Evolutionary conservation across 2,329 filamentous ascomycete genomes (phyloP).

Genomic region (Aspergillus japonicus): DNA sequence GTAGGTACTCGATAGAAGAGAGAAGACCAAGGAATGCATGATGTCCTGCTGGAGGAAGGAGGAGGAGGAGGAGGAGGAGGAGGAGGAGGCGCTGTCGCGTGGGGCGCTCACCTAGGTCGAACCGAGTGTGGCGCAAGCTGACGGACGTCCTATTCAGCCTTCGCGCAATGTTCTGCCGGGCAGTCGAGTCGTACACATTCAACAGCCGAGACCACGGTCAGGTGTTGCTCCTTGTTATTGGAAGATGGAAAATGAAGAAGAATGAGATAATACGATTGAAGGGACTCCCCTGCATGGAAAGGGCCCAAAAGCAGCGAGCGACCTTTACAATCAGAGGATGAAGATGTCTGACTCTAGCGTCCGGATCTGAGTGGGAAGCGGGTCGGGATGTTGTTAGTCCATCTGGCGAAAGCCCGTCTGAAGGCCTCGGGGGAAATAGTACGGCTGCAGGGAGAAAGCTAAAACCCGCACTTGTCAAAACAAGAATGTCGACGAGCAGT

Average conservation of each 20-base stretch:
- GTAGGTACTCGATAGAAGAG: neutral
- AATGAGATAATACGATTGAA: slow-evolving; percentile 20
- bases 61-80: neutral
- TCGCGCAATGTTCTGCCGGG: slow-evolving; percentile 25
- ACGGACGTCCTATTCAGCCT: slow-evolving; percentile 42
- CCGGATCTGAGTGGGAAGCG: slow-evolving; percentile 10
- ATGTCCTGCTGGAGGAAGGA: slow-evolving; percentile 1
- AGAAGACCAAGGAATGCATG: neutral
- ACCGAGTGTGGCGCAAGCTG: slow-evolving; percentile 48
- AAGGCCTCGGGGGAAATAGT: slow-evolving; percentile 5
- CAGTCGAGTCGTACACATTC: slow-evolving; percentile 5
- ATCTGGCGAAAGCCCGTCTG: slow-evolving; percentile 17
- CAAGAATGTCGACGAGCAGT: slow-evolving; percentile 9
- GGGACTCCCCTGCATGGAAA: slow-evolving; percentile 5
- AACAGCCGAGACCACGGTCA: too few species aligned
- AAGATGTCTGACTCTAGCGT: slow-evolving; percentile 10
- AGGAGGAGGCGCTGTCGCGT: slow-evolving; percentile 29
- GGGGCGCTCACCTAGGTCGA: slow-evolving; percentile 37
- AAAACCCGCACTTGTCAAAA: slow-evolving; percentile 12
- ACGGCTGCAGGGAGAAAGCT: slow-evolving; percentile 18
- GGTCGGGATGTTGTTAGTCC: slow-evolving; percentile 14
- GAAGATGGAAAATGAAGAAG: neutral
- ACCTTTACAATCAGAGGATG: slow-evolving; percentile 16
- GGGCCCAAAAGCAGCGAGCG: slow-evolving; percentile 27
- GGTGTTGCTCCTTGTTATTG: too few species aligned